These are phyloP conservation scores for Plantago major DNA, from an alignment of 257 asterid species.

Conservation along the genomic window DNA sequence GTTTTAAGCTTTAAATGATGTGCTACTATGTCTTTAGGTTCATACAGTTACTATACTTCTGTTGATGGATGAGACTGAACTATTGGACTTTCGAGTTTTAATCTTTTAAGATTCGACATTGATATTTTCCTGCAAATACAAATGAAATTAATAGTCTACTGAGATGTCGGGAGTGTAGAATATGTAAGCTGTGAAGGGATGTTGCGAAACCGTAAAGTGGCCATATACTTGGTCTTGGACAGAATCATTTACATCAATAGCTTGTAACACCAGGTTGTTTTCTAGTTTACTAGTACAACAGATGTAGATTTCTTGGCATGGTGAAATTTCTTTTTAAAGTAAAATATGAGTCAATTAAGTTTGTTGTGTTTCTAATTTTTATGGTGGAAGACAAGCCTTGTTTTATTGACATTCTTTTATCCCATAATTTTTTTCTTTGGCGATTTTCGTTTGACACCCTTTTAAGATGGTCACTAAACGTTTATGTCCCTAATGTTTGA, in stretches of 20 bases:
- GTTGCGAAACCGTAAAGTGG: too few species aligned
- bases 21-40: not conserved
- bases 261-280: too few species aligned
- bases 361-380: not conserved
- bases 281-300: not conserved
- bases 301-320: not conserved
- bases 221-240: too few species aligned
- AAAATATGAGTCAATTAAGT: not conserved
- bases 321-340: not conserved
- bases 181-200: not conserved
- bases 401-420: too few species aligned
- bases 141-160: not conserved
- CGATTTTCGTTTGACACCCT: too few species aligned
- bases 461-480: too few species aligned
- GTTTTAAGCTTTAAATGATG: not conserved
- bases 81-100: not conserved
- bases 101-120: not conserved
- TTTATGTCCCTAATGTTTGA: too few species aligned
- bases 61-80: not conserved
- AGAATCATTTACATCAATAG: too few species aligned
- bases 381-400: not conserved
- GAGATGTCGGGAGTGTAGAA: not conserved
- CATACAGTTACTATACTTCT: not conserved
- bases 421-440: too few species aligned
- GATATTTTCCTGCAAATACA: not conserved